Base-by-base conservation (phyloP, 495 filamentous ascomycete genomes). In the Podospora conica region DNA sequence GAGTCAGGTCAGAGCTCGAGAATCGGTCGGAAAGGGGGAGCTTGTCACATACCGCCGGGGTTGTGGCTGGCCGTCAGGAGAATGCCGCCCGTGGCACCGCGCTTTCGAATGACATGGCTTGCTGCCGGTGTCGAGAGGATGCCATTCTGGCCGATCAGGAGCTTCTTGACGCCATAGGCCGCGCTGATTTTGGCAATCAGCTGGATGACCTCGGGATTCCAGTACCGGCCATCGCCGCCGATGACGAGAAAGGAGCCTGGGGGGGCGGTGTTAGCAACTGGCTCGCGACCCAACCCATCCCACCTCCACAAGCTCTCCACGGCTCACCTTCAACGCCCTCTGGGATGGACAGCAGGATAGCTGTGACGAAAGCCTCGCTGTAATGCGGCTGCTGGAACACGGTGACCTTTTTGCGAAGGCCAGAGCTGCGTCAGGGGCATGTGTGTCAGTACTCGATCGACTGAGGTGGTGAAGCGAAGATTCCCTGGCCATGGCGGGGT, bases 151-250 rank as follows among this genome's bases (percentile, higher is more conserved):
- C 95, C 95, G 76, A 98, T 88, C 71, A 98, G 77, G 20, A 98
- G 86, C 87, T 98, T 98, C 90, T 96, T 97, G 73, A 98, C 95
- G 64, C 95, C 96, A 75, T 98, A 98, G 68, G 93, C 95, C 67
- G 91, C 91, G 72, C 92, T 88, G 71, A 98, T 97, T 84, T 97
- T 96, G 69, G 95, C 94, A 76, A 98, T 97, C 78, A 96, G 81
- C 80, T 97, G 93, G 70, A 96, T 89, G 69, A 93, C 93, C 74
- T 97, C 95, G 55, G 92, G 87, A 81, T 98, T 98, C 86, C 91
- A 97, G 85, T 88, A 98, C 64, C 95, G 91, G 66, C 95, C 95
- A 84, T 98, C 95, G 71, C 95, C 95, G 73, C 93, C 95, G 79
- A 98, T 96, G 78, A 98, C 95, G 68, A 98, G 87, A 81, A 92